Evolutionary conservation across 2,329 filamentous ascomycete species (phyloP).

Genomic region (Didymosphaeria variabile): DNA sequence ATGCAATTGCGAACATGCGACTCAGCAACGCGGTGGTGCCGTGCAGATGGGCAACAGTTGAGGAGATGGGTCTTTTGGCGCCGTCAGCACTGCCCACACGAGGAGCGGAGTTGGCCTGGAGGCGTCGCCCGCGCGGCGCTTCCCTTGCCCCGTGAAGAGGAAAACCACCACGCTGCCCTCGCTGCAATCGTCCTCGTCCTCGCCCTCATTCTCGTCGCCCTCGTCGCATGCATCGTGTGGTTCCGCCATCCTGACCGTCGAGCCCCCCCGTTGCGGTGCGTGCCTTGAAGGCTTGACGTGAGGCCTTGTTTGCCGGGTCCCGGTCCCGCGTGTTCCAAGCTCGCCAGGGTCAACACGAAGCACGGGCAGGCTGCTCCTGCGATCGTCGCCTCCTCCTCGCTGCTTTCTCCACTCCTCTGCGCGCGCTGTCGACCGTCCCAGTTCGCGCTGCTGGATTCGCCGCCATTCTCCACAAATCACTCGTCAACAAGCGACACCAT

Average conservation of each 20-base stretch:
- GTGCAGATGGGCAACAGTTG: too few species aligned
- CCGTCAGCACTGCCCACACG: conserved; percentile 22
- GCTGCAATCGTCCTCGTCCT: not conserved
- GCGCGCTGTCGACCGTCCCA: conserved; percentile 4
- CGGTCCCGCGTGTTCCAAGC: not conserved
- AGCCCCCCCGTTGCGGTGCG: not conserved
- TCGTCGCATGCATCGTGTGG: not conserved
- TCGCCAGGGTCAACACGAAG: not conserved
- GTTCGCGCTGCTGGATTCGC: conserved; percentile 18
- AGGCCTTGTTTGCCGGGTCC: not conserved
- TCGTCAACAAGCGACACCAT: conserved; percentile 2
- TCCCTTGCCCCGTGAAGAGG: too few species aligned
- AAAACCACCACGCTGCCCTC: conserved; percentile 6
- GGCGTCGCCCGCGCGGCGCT: too few species aligned
- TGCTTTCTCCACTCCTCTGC: conserved; percentile 13
- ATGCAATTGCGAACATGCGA: conserved; percentile 2
- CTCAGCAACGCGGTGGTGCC: too few species aligned
- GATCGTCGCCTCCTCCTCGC: conserved; percentile 8
- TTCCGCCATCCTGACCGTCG: not conserved
- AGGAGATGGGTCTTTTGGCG: not conserved
- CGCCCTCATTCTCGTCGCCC: not conserved
- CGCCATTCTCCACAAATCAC: conserved; percentile 4
- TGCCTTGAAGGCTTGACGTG: conserved; percentile 15
- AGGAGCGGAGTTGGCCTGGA: conserved; percentile 17
- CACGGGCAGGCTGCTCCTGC: not conserved